phyloP scores from a whole-genome alignment of 495 filamentous ascomycete genomes.

The Neurospora hispaniola region DNA sequence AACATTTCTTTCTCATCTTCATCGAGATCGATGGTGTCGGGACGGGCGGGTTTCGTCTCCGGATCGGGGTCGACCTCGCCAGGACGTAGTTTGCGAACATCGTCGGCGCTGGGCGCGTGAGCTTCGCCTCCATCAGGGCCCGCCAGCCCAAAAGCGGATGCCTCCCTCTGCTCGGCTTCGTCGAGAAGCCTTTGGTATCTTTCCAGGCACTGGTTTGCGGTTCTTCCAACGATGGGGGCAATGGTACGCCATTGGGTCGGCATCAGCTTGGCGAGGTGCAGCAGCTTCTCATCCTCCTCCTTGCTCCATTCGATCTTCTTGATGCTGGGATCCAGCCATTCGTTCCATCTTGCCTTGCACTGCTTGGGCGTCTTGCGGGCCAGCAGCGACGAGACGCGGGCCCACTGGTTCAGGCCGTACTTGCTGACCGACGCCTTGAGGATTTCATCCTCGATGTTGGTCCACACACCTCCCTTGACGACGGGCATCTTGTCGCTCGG shows the following conservation, averaged over 20 bases:
- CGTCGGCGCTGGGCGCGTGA: constrained; percentile 81
- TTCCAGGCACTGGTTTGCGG: constrained; percentile 93
- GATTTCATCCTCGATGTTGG: constrained; percentile 74
- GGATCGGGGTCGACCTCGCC: constrained; percentile 94
- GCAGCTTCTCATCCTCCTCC: constrained; percentile 95
- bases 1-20: constrained; percentile 99
- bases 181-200: constrained; percentile 94
- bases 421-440: constrained; percentile 94
- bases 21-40: constrained; percentile 94
- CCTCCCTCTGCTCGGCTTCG: constrained; percentile 84
- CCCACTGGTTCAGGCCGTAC: constrained; percentile 98
- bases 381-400: constrained; percentile 91
- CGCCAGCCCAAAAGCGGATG: constrained; percentile 68
- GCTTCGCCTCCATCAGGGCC: constrained; percentile 84
- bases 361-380: constrained; percentile 97
- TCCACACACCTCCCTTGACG: constrained; percentile 97
- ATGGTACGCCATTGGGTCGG: constrained; percentile 99
- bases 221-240: constrained; percentile 90
- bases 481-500: constrained; percentile 63
- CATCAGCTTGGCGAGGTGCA: constrained; percentile 96
- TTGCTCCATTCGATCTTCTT: constrained; percentile 98
- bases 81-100: constrained; percentile 79
- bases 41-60: constrained; percentile 91
- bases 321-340: constrained; percentile 97
- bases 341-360: constrained; percentile 95